These are phyloP conservation scores for Pseudogymnoascus verrucosus DNA, from an alignment of 2,329 filamentous ascomycete species.

Conservation along the genomic window DNA sequence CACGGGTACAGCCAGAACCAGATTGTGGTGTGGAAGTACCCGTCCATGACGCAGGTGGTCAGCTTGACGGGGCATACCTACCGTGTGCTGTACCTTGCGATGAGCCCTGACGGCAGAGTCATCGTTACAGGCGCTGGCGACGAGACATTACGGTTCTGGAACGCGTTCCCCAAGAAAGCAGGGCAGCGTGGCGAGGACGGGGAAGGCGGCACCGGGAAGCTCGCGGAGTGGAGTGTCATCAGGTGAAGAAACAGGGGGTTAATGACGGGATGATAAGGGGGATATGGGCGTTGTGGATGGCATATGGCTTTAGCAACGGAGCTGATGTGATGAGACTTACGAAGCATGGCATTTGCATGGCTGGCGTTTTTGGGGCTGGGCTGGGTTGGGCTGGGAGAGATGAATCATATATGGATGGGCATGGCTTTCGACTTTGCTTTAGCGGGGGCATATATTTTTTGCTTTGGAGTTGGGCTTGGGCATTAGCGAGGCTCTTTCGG, in stretches of 20 bases:
- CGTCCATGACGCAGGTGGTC: constrained; percentile 93
- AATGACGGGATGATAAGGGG: background rate
- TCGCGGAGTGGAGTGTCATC: constrained; percentile 79
- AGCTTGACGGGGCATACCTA: constrained; percentile 95
- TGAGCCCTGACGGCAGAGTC: constrained; percentile 91
- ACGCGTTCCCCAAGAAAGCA: constrained; percentile 79
- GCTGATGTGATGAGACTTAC: constrained; percentile 2
- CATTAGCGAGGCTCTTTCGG: background rate
- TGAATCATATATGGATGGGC: constrained; percentile 5
- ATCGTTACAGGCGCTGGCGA: constrained; percentile 95
- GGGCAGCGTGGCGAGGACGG: constrained; percentile 61
- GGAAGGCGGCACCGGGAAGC: constrained; percentile 47
- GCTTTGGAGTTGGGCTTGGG: constrained; percentile 5
- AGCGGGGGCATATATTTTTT: background rate
- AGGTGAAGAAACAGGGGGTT: constrained; percentile 37
- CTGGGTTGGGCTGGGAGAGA: background rate
- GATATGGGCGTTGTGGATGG: constrained; percentile 5
- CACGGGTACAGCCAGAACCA: constrained; percentile 98
- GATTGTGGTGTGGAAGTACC: constrained; percentile 99
- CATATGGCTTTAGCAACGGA: constrained; percentile 4
- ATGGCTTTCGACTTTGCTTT: constrained; percentile 8
- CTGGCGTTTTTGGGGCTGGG: constrained; percentile 7
- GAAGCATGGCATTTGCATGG: constrained; percentile 6
- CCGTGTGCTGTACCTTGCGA: constrained; percentile 88
- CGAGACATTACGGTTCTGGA: constrained; percentile 95